Base-by-base conservation (phyloP, 306 rosid species). In the Ormosia emarginata region DNA sequence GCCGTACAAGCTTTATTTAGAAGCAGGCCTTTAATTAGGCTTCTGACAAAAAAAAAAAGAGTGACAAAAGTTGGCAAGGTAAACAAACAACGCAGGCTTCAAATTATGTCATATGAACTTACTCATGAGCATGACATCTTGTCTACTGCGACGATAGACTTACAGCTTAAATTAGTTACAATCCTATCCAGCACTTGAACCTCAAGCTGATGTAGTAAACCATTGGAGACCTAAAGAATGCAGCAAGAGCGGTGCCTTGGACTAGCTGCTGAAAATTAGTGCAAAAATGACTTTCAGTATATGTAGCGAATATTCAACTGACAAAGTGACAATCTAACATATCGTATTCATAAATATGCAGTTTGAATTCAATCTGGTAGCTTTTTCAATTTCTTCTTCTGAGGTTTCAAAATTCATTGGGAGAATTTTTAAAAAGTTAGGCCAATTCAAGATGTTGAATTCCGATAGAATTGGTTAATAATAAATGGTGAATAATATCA, bases 171-270 rank as follows among this genome's bases (percentile, higher is more conserved):
- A 46, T 14, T 46, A 56, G 58, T 15, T 15, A 67, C 47, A 49
- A 74, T 39, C 18, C 2, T 44, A 57, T 29, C 14, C 74, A 68
- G 67, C 44, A 39, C 11, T 43, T 68, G 9, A 74, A 6, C 62
- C 14, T 56, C 61, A 50, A 81, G 81, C 43, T 79, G 39, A 55
- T 53, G 74, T 14, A 17, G 53, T 47, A 3, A 74, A 44, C 46
- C 53, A 29, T 17, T 43, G 1, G 0, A 44, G 36, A 75, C 71
- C 68, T 82, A 92, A 44, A 90, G 94, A 81, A 91, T 87, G 67
- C 75, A 79, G 84, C 94, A 91, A 65, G 81, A 78, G 57, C 64
- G 39, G 66, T 79, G 74, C 84, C 90, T n/a, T 71, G 86, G 64
- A 69, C 71, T 80, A 10, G 62, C 85, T 74, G 79, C 90, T 85